These are phyloP conservation scores for Trypanosomatidae sp. DNA, from an alignment of 208 protist species.

Conservation along the genomic window DNA sequence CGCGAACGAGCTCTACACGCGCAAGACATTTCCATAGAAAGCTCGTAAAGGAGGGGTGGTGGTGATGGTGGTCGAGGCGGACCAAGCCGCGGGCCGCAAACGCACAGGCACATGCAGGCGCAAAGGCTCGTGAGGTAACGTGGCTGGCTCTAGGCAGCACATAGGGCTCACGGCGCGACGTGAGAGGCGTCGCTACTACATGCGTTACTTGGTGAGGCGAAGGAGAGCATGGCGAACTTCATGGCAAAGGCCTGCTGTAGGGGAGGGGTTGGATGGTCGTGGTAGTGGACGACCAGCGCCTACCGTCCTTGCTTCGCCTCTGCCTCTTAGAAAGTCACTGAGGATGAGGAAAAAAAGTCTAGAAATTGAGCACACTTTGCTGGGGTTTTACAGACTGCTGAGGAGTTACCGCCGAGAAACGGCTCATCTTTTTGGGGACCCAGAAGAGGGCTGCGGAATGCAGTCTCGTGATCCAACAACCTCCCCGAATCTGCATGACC, in stretches of 20 bases:
- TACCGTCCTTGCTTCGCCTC: not conserved
- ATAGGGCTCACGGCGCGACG: not conserved
- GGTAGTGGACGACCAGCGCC: too few relatives aligned
- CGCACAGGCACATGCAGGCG: not conserved
- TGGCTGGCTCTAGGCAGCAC: not conserved
- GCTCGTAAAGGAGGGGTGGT: not conserved
- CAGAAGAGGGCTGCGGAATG: not conserved
- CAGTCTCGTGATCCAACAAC: not conserved
- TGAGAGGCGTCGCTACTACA: not conserved
- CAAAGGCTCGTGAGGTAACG: not conserved
- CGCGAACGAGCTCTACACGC: conserved; percentile 2
- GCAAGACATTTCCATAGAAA: conserved; percentile 22
- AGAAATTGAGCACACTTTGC: not conserved
- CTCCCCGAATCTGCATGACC: not conserved
- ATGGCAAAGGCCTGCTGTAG: not conserved
- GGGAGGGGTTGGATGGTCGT: not conserved
- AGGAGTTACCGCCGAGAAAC: not conserved
- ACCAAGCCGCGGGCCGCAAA: not conserved
- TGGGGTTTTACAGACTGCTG: not conserved
- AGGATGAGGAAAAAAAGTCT: not conserved
- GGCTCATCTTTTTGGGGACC: not conserved
- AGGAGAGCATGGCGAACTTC: not conserved
- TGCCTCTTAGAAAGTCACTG: not conserved
- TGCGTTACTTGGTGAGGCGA: not conserved
- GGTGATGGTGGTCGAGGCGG: conserved; percentile 1